phyloP scores from a whole-genome alignment of 2,329 filamentous ascomycete genomes.

The Aplosporella prunicola region DNA sequence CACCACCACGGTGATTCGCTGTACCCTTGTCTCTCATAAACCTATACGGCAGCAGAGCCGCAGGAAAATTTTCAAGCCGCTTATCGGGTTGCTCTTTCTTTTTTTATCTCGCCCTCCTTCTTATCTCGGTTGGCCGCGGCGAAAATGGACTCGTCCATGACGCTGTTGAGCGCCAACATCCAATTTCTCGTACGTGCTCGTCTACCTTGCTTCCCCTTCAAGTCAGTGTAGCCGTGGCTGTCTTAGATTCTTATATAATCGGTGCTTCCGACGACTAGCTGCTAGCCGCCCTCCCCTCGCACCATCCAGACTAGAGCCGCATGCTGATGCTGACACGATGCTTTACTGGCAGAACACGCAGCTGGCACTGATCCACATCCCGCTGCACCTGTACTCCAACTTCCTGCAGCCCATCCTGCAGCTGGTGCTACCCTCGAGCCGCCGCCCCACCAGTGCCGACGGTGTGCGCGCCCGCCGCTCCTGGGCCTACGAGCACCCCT shows the following conservation, averaged over 20 bases:
- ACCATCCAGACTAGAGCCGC: constrained; percentile 18
- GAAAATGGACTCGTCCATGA: constrained; percentile 39
- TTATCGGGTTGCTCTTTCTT: too few relatives aligned
- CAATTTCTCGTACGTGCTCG: constrained; percentile 36
- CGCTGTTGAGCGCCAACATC: constrained; percentile 39
- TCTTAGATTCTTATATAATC: not conserved
- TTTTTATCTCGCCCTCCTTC: too few relatives aligned
- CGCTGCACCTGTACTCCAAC: constrained; percentile 62
- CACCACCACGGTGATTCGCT: too few relatives aligned
- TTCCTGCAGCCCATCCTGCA: constrained; percentile 84
- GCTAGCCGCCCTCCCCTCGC: constrained; percentile 1
- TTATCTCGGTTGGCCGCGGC: too few relatives aligned
- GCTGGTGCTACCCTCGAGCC: constrained; percentile 58
- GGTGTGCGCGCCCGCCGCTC: constrained; percentile 26
- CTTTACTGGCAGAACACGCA: constrained; percentile 61
- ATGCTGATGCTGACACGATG: constrained; percentile 26
- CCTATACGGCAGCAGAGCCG: too few relatives aligned
- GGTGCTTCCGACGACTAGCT: not conserved
- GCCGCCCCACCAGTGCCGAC: constrained; percentile 13
- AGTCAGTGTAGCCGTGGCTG: too few relatives aligned
- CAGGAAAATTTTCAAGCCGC: too few relatives aligned
- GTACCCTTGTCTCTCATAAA: too few relatives aligned
- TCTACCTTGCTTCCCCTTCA: not conserved
- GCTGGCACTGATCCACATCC: constrained; percentile 84
- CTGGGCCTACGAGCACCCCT: constrained; percentile 55